A percentile compares a stretch with the other conserved stretches of the same genome.
phyloP scores from a whole-genome alignment of 1,284 basidiomycete genomes.

The Bondarzewia mesenterica region DNA sequence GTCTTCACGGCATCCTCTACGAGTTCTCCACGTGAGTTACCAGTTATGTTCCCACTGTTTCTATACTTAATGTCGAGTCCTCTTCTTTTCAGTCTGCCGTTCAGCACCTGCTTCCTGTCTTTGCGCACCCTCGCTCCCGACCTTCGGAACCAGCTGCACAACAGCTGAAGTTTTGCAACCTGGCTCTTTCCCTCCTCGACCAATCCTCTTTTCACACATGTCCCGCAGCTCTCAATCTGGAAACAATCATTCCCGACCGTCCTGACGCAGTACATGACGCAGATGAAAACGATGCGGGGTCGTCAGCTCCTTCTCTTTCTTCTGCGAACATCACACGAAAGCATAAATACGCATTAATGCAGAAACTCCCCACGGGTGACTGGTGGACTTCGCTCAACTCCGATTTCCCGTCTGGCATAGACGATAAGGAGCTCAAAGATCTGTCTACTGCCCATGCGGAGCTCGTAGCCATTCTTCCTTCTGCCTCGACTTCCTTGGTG shows the following conservation, averaged over 20 bases:
- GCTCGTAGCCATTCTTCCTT: conserved; percentile 62
- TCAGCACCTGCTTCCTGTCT: conserved; percentile 56
- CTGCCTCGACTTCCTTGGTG: conserved; percentile 34
- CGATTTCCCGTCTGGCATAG: conserved; percentile 24
- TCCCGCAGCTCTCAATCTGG: conserved; percentile 35
- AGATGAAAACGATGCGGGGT: conserved; percentile 17
- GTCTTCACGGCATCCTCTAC: conserved; percentile 42
- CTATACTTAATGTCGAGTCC: conserved; percentile 3
- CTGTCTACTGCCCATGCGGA: conserved; percentile 61
- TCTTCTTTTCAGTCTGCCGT: conserved; percentile 42
- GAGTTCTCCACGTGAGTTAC: conserved; percentile 39
- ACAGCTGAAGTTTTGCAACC: conserved; percentile 65
- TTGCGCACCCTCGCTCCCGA: conserved; percentile 52
- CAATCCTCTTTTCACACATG: conserved; percentile 49
- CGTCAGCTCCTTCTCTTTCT: conserved; percentile 17
- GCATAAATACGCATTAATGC: conserved; percentile 65
- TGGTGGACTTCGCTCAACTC: conserved; percentile 72
- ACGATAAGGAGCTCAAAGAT: conserved; percentile 36
- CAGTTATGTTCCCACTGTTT: conserved; percentile 3
- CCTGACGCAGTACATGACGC: conserved; percentile 9
- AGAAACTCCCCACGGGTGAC: conserved; percentile 64
- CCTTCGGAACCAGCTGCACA: conserved; percentile 55
- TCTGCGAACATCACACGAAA: conserved; percentile 17
- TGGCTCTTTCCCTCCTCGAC: conserved; percentile 62
- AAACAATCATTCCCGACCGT: conserved; percentile 33